Conservation (phyloP, 805 yeast species). For the Kuraishia piskuri region DNA sequence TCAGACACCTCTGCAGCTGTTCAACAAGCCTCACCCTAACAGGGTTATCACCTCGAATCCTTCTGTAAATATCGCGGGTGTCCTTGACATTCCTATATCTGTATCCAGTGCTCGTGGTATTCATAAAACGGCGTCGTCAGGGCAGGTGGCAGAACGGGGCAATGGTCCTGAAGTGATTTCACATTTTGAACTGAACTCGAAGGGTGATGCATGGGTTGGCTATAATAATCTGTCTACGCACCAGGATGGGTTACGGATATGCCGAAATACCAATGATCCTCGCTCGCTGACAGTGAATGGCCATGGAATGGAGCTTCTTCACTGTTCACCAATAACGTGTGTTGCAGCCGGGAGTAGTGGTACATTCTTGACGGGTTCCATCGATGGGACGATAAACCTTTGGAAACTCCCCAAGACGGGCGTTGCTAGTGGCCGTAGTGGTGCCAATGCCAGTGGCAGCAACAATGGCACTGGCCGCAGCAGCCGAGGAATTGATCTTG, state of each 20-base stretch:
- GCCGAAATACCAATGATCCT: neutral
- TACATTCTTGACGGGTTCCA: constrained; percentile 39
- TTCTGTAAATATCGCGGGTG: constrained; percentile 21
- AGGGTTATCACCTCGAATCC: constrained; percentile 32
- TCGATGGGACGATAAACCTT: constrained; percentile 51
- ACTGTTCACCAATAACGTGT: constrained; percentile 28
- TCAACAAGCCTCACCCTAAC: constrained; percentile 57
- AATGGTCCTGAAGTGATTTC: constrained; percentile 25
- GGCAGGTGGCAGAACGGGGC: neutral
- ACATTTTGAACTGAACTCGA: constrained; percentile 34
- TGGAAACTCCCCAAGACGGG: constrained; percentile 41
- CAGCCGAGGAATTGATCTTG: neutral
- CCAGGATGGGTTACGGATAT: neutral
- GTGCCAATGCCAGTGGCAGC: neutral
- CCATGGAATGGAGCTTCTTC: constrained; percentile 32
- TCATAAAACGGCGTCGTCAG: constrained; percentile 9
- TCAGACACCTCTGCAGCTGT: constrained; percentile 75
- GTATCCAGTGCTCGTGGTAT: constrained; percentile 29
- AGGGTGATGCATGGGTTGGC: constrained; percentile 42
- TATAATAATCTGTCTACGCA: constrained; percentile 13
- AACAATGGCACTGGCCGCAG: neutral
- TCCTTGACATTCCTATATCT: constrained; percentile 26
- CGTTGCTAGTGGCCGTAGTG: constrained; percentile 10
- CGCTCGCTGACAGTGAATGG: constrained; percentile 27
- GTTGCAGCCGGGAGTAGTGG: constrained; percentile 32